Base-by-base conservation (phyloP, 176 grass and related monocot genomes). In the Avena eriantha region DNA sequence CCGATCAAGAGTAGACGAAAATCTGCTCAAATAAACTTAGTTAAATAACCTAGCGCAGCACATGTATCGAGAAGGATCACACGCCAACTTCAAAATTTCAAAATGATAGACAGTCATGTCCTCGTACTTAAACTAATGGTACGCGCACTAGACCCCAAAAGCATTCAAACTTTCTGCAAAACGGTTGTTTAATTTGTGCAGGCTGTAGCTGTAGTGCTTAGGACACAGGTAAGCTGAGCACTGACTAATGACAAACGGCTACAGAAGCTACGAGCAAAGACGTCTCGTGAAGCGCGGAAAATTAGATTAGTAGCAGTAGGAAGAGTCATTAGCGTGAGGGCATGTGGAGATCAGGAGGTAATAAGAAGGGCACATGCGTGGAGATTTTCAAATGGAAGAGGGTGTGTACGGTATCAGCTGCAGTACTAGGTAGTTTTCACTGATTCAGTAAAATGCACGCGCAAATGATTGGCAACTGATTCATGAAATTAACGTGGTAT, bases 91-190 rank as follows among this genome's bases (percentile, higher is more conserved):
- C 31, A 82, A 72, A 82, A 23, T 60, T 31, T 82, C 78, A 86
- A 86, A 67, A 69, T 78, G 78, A 70, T 54, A 53, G 76, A 14
- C 36, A 19, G 46, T 78, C 46, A 1, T 56, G 29, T 47, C 86
- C 15, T 59, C 17, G 31, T 49, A 83, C 63, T 84, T 78, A 53
- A 69, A 78, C 64, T 56, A 79, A 39, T 22, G 19, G 19, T 50
- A 35, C 50, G 23, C 23, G 34, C 80, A 46, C 57, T 45, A 51
- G 56, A 33, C 53, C 53, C 69, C 81, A 73, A 64, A 91, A 77
- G 36, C 31, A 24, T 85, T 57, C 80, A 83, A 86, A 90, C 55
- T 86, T 82, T 79, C 68, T 83, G 45, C 72, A 63, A 86, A 14
- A 3, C 29, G 11, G n/a, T 84, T 79, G 48, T 75, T 84, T 84